A percentile compares a stretch with the other conserved stretches of the same genome.
These are phyloP conservation scores for Sporothrix humicola DNA, from an alignment of 2,329 filamentous ascomycete species.

Conservation along the genomic window DNA sequence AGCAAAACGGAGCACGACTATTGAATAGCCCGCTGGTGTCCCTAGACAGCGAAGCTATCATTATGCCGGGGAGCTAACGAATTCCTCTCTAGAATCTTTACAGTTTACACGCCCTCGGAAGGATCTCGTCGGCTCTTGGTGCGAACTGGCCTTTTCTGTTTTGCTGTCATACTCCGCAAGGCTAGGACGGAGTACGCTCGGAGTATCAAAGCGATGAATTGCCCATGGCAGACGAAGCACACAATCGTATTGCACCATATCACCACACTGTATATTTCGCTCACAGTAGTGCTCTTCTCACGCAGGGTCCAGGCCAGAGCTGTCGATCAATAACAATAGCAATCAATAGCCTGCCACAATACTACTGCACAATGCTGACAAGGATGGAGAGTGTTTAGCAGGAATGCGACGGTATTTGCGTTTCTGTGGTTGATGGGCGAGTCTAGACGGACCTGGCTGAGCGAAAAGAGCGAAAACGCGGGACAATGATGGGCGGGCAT, in stretches of 20 bases:
- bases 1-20: background rate
- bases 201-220: background rate
- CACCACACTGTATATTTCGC: too few relatives aligned
- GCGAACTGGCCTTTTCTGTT: background rate
- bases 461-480: background rate
- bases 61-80: too few relatives aligned
- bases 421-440: background rate
- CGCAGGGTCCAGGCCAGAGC: too few relatives aligned
- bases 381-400: too few relatives aligned
- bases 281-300: too few relatives aligned
- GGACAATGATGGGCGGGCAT: background rate
- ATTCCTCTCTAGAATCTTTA: background rate
- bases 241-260: too few relatives aligned
- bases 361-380: too few relatives aligned
- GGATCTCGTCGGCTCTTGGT: background rate
- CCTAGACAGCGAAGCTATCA: background rate
- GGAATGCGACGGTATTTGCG: background rate
- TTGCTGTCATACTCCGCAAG: too few relatives aligned
- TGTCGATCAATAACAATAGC: too few relatives aligned
- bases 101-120: conserved; percentile 14
- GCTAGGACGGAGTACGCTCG: background rate
- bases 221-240: too few relatives aligned
- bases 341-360: too few relatives aligned
- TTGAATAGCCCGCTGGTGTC: background rate
- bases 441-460: background rate